A percentile compares a stretch with the other conserved stretches of the same genome.
Conservation (phyloP, 371 early-diverging fungal genomes). For the Mucor piriformis region DNA sequence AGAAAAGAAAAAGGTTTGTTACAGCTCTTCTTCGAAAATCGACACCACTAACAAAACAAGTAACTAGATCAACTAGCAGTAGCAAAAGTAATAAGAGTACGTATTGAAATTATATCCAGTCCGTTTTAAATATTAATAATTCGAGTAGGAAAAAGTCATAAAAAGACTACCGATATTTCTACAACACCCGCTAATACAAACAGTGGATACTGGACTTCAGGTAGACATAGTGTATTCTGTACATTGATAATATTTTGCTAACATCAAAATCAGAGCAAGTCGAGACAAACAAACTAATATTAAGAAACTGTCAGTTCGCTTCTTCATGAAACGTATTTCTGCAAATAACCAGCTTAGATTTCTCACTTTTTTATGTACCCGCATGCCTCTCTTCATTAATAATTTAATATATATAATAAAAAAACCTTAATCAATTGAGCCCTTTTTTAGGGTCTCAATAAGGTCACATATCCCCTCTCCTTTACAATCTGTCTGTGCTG, state of each 20-base stretch:
- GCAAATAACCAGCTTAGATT: neutral
- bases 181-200: neutral
- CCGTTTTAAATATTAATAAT: neutral
- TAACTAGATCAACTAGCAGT: neutral
- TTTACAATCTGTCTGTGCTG: too few relatives aligned
- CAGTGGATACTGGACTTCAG: slow-evolving; percentile 1
- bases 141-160: neutral
- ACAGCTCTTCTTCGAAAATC: neutral
- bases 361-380: neutral
- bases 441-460: too few relatives aligned
- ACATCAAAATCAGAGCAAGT: neutral
- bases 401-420: too few relatives aligned
- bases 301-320: neutral
- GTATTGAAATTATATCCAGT: neutral
- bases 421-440: too few relatives aligned
- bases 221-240: neutral
- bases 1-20: slow-evolving; percentile 1
- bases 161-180: neutral
- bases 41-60: neutral
- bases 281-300: neutral
- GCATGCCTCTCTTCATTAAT: too few relatives aligned
- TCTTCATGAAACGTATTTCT: neutral
- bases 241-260: neutral
- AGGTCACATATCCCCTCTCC: too few relatives aligned
- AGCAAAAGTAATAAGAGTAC: neutral